Conservation (phyloP, 208 protist species). For the Trichomonas vaginalis region DNA sequence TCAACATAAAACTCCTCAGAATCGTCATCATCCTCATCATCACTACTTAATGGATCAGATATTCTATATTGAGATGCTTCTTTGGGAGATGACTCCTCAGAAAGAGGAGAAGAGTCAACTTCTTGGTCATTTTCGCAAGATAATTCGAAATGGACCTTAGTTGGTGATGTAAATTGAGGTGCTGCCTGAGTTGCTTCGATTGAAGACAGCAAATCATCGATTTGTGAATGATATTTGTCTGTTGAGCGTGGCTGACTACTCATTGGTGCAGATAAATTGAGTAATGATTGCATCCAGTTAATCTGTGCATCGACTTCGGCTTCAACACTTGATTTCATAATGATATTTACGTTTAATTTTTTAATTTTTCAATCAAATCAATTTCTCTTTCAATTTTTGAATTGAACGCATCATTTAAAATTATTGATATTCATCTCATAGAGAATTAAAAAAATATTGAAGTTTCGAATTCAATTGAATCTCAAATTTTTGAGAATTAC, state of each 20-base stretch:
- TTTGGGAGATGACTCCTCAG: not conserved
- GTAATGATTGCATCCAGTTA: not conserved
- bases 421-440: not conserved
- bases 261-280: not conserved
- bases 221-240: not conserved
- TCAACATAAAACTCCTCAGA: slow-evolving; percentile 7
- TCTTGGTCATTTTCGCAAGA: not conserved
- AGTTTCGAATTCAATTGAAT: not conserved
- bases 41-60: not conserved
- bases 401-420: not conserved
- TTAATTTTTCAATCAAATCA: not conserved
- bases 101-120: not conserved
- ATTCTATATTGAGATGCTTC: not conserved
- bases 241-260: too few relatives aligned
- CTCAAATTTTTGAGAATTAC: not conserved
- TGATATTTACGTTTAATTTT: not conserved
- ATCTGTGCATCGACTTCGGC: not conserved
- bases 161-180: not conserved
- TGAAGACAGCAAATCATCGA: not conserved
- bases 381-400: not conserved
- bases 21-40: not conserved
- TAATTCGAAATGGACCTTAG: not conserved
- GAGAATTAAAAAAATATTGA: not conserved
- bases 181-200: not conserved
- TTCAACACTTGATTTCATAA: not conserved